A percentile compares a stretch with the other conserved stretches of the same genome.
Evolutionary conservation across 805 yeast species (phyloP).

Genomic region (Cephaloascus albidus): DNA sequence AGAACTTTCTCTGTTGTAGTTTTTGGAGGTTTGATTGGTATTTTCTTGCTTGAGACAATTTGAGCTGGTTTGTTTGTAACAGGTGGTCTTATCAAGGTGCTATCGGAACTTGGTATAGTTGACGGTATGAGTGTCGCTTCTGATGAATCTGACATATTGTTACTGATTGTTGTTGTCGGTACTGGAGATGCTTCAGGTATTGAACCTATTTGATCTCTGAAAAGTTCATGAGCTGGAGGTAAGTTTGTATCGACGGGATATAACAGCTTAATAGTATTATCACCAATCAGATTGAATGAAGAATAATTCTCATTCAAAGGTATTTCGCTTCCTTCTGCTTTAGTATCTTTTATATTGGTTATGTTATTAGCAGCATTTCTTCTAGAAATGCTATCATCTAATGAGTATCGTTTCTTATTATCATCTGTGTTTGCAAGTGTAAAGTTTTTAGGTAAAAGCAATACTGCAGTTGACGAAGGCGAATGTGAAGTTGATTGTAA

Average conservation of each 20-base stretch:
- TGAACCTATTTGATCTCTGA: background rate
- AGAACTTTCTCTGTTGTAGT: conserved; percentile 53
- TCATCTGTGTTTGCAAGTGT: conserved; percentile 13
- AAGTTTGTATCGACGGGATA: background rate
- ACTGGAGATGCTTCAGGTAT: no score
- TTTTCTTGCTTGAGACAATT: no score
- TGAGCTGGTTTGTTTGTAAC: background rate
- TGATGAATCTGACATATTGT: background rate
- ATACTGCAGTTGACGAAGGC: conserved; percentile 33
- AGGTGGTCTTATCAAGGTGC: background rate
- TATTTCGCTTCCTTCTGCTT: background rate
- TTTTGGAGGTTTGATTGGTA: conserved; percentile 10
- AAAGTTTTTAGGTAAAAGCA: conserved; percentile 39
- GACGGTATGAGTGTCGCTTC: background rate
- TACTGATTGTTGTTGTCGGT: background rate
- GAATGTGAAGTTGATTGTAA: background rate
- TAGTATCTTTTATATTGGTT: background rate
- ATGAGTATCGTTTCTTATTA: conserved; percentile 16
- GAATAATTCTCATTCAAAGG: background rate
- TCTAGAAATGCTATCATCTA: conserved; percentile 12
- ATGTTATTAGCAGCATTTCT: conserved; percentile 2
- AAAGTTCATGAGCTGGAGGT: background rate
- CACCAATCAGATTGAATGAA: background rate
- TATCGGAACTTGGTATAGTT: no score
- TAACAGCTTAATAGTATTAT: background rate